Evolutionary conservation across 2,329 filamentous ascomycete species (phyloP).

Genomic region (Apiospora malaysiana): DNA sequence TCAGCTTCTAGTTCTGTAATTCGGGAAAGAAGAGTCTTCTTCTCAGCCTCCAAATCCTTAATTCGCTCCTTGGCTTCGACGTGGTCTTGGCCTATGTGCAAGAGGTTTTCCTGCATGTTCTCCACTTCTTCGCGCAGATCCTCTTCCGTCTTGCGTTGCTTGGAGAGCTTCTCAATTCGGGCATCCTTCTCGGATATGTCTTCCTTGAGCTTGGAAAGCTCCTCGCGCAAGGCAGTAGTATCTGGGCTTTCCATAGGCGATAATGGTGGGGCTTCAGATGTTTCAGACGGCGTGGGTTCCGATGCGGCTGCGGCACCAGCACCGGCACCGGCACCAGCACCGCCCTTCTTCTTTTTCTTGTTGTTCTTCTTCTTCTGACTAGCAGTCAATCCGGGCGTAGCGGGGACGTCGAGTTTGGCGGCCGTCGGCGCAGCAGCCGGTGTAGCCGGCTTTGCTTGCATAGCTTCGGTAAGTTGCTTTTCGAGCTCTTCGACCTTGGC

Average conservation of each 20-base stretch:
- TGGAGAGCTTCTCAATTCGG: slow-evolving; percentile 73
- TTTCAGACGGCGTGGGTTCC: slow-evolving; percentile 42
- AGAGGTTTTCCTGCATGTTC: slow-evolving; percentile 77
- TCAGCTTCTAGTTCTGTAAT: slow-evolving; percentile 76
- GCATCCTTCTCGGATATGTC: slow-evolving; percentile 70
- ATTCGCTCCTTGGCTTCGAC: slow-evolving; percentile 81
- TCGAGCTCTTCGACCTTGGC: slow-evolving; percentile 48
- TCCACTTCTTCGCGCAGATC: slow-evolving; percentile 86
- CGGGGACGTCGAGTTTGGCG: slow-evolving; percentile 34
- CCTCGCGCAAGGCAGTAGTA: slow-evolving; percentile 50
- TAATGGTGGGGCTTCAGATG: slow-evolving; percentile 43
- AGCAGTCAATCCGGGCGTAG: slow-evolving; percentile 34
- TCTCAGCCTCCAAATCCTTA: slow-evolving; percentile 74
- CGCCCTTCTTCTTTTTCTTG: slow-evolving; percentile 88
- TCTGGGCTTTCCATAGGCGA: slow-evolving; percentile 37
- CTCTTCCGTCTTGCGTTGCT: slow-evolving; percentile 76
- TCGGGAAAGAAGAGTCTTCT: slow-evolving; percentile 65
- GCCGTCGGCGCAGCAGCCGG: slow-evolving; percentile 25
- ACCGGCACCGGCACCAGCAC: slow-evolving; percentile 42
- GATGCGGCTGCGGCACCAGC: slow-evolving; percentile 32
- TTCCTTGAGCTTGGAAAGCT: slow-evolving; percentile 57
- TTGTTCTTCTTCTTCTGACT: slow-evolving; percentile 71
- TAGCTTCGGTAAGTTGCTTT: slow-evolving; percentile 40
- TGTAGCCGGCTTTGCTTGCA: slow-evolving; percentile 22
- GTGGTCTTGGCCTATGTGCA: slow-evolving; percentile 81